Evolutionary conservation across 371 early-diverging fungal genomes (phyloP).

Genomic region (Rhizopus delemar): DNA sequence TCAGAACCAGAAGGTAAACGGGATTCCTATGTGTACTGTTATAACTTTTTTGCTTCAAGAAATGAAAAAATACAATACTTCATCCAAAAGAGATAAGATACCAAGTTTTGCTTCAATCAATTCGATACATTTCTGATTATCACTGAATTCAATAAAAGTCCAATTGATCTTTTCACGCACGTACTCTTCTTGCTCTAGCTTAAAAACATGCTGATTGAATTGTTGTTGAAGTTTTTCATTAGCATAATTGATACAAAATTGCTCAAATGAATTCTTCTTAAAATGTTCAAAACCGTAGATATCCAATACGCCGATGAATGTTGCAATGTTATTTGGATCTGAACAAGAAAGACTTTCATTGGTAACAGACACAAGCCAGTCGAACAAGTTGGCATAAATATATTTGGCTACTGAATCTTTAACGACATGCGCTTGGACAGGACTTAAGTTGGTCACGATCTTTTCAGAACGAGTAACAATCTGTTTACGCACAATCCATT

Average conservation of each 20-base stretch:
- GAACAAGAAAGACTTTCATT: slow-evolving; percentile 74
- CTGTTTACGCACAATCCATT: slow-evolving; percentile 92
- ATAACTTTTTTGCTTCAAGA: slow-evolving; percentile 40
- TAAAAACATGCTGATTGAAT: slow-evolving; percentile 76
- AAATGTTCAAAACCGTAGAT: slow-evolving; percentile 98
- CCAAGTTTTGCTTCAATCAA: slow-evolving; percentile 97
- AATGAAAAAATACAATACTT: slow-evolving; percentile 50
- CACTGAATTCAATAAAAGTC: slow-evolving; percentile 95
- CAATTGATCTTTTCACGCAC: slow-evolving; percentile 91
- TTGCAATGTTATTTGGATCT: slow-evolving; percentile 44
- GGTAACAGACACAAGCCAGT: slow-evolving; percentile 86
- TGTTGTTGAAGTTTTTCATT: slow-evolving; percentile 98
- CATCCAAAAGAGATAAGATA: slow-evolving; percentile 94
- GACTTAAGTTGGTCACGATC: slow-evolving; percentile 79
- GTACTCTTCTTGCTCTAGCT: slow-evolving; percentile 96
- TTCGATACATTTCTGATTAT: slow-evolving; percentile 99
- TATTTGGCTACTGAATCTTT: slow-evolving; percentile 94
- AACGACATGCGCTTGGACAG: slow-evolving; percentile 77
- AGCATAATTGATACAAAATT: slow-evolving; percentile 99
- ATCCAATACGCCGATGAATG: slow-evolving; percentile 96
- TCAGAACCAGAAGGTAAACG: slow-evolving; percentile 93
- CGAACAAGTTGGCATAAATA: slow-evolving; percentile 90
- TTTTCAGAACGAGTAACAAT: slow-evolving; percentile 87
- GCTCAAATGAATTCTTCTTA: slow-evolving; percentile 98
- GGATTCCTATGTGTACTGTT: slow-evolving; percentile 60